Conservation (phyloP, 2,329 filamentous ascomycete species). For the Orbilia quercus region DNA sequence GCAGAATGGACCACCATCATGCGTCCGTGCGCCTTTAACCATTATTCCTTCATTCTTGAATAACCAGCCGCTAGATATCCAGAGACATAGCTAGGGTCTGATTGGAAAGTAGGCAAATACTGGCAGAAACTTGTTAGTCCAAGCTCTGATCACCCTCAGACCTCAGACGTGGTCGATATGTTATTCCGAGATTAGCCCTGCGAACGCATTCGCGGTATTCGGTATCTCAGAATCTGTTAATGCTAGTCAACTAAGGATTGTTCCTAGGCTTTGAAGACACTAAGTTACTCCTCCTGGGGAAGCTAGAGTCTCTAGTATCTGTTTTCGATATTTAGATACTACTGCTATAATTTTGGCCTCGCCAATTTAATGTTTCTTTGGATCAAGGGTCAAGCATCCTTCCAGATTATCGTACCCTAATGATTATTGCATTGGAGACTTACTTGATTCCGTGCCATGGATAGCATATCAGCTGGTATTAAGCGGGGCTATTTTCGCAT, state of each 20-base stretch:
- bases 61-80: conserved; percentile 13
- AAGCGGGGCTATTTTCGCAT: conserved; percentile 11
- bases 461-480: conserved; percentile 16
- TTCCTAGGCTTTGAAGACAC: too few relatives aligned
- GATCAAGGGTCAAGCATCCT: too few relatives aligned
- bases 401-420: too few relatives aligned
- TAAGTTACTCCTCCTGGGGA: too few relatives aligned
- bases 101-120: too few relatives aligned
- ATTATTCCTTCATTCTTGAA: conserved; percentile 21
- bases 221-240: conserved; percentile 8
- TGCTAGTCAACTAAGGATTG: too few relatives aligned
- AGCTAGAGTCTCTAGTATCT: conserved; percentile 6
- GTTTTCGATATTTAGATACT: conserved; percentile 22
- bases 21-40: conserved; percentile 19
- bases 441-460: conserved; percentile 3
- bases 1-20: conserved; percentile 31
- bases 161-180: conserved; percentile 11
- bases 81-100: conserved; percentile 5
- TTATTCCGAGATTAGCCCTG: conserved; percentile 33
- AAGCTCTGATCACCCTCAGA: background rate
- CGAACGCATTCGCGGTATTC: conserved; percentile 22
- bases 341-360: too few relatives aligned
- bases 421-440: background rate
- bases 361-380: too few relatives aligned
- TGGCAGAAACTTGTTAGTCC: too few relatives aligned